phyloP scores from a whole-genome alignment of 2,329 filamentous ascomycete species.

The Alternaria brassicicola region DNA sequence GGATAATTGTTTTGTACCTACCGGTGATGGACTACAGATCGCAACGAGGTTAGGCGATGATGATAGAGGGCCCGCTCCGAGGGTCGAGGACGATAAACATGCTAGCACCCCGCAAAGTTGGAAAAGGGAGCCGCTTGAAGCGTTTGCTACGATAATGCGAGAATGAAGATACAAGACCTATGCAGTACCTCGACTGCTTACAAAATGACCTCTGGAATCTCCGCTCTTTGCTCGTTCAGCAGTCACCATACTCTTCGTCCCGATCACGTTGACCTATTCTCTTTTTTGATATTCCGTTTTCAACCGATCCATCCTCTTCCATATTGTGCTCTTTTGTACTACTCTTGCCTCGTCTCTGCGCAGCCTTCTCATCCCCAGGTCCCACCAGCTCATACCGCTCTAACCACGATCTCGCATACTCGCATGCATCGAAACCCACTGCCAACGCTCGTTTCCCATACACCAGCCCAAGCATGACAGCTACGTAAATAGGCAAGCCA shows the following conservation, averaged over 20 bases:
- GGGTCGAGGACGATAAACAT: constrained; percentile 47
- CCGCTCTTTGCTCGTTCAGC: not conserved
- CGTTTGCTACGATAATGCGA: constrained; percentile 12
- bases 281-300: not conserved
- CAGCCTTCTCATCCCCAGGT: not conserved
- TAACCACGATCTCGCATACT: not conserved
- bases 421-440: not conserved
- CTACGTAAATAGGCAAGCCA: constrained; percentile 15
- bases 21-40: constrained; percentile 43
- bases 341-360: not conserved
- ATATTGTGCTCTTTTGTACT: too few relatives aligned
- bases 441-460: constrained; percentile 2
- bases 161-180: not conserved
- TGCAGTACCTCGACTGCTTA: not conserved
- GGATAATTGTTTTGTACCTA: constrained; percentile 42
- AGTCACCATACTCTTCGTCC: not conserved
- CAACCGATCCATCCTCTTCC: too few relatives aligned
- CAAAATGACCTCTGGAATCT: not conserved
- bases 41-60: constrained; percentile 36
- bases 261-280: not conserved
- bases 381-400: not conserved
- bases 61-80: constrained; percentile 29
- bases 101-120: constrained; percentile 26
- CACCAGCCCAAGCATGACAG: not conserved
- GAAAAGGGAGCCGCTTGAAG: constrained; percentile 24